Percentiles rank a stretch among this genome's conserved stretches.
phyloP scores from a whole-genome alignment of 1,284 basidiomycete genomes.

The Cerioporus squamosus region DNA sequence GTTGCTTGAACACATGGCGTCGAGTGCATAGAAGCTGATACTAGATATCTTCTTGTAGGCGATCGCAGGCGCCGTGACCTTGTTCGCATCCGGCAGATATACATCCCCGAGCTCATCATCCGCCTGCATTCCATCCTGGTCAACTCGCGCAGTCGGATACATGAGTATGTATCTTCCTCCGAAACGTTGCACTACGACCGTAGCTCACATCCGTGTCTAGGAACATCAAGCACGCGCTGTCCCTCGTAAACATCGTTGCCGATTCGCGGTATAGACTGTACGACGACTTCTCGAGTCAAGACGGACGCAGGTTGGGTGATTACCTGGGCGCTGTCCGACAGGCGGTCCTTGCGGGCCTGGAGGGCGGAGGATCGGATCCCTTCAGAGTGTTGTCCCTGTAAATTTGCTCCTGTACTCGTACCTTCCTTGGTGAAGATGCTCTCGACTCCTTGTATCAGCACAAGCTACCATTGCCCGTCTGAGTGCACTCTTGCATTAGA shows the following conservation, averaged over 20 bases:
- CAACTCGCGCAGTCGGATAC: constrained; percentile 65
- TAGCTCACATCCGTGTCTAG: constrained; percentile 42
- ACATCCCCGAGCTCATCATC: constrained; percentile 90
- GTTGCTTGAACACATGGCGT: constrained; percentile 18
- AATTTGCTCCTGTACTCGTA: too few species aligned
- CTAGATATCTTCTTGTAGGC: constrained; percentile 41
- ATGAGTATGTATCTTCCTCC: constrained; percentile 55
- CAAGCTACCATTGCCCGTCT: too few species aligned
- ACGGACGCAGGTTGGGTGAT: constrained; percentile 60
- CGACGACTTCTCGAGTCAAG: constrained; percentile 78
- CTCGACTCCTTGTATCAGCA: too few species aligned
- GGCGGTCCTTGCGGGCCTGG: constrained; percentile 72
- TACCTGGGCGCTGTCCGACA: constrained; percentile 76
- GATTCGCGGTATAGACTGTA: constrained; percentile 89
- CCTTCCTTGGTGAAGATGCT: too few species aligned
- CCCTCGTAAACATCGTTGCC: constrained; percentile 85
- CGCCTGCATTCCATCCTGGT: constrained; percentile 81
- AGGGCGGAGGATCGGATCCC: constrained; percentile 74
- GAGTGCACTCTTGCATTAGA: too few species aligned
- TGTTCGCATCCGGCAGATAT: constrained; percentile 83
- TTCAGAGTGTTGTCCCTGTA: constrained; percentile 52
- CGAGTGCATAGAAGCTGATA: neutral
- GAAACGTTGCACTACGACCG: neutral
- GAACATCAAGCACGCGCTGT: constrained; percentile 80
- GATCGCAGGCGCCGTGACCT: constrained; percentile 73